Percentiles rank a stretch among this genome's conserved stretches.
These are phyloP conservation scores for Camelina hispida DNA, from an alignment of 345 rosid genomes.

Conservation along the genomic window DNA sequence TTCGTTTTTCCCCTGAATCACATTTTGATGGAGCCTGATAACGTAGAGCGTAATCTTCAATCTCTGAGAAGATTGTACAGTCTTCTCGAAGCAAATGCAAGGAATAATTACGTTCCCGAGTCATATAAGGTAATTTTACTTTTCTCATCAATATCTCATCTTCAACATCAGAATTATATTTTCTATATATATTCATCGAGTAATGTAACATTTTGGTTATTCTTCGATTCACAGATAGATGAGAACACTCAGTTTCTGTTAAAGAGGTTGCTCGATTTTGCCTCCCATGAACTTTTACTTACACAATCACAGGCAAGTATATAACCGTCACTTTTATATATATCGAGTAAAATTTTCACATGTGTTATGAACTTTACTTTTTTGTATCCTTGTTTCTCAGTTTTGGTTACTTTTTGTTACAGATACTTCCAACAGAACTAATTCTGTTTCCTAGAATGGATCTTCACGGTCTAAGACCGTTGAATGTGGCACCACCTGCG, in stretches of 20 bases:
- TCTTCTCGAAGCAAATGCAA: slow-evolving; percentile 44
- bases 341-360: background rate
- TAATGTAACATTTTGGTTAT: background rate
- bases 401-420: slow-evolving; percentile 23
- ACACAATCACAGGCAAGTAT: slow-evolving; percentile 49
- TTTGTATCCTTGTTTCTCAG: background rate
- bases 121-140: slow-evolving; percentile 46
- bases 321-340: background rate
- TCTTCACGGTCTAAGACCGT: background rate
- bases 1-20: background rate
- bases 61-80: slow-evolving; percentile 58
- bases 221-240: slow-evolving; percentile 46
- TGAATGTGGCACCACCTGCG: background rate
- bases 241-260: slow-evolving; percentile 48
- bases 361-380: background rate
- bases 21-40: slow-evolving; percentile 40
- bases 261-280: slow-evolving; percentile 59
- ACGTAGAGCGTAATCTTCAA: slow-evolving; percentile 50
- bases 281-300: slow-evolving; percentile 45
- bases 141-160: background rate
- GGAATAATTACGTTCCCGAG: slow-evolving; percentile 1
- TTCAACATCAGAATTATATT: background rate
- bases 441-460: slow-evolving; percentile 28
- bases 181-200: background rate
- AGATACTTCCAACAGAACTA: slow-evolving; percentile 50